Base-by-base conservation (phyloP, 1,284 basidiomycete genomes). In the Bjerkandera adusta region DNA sequence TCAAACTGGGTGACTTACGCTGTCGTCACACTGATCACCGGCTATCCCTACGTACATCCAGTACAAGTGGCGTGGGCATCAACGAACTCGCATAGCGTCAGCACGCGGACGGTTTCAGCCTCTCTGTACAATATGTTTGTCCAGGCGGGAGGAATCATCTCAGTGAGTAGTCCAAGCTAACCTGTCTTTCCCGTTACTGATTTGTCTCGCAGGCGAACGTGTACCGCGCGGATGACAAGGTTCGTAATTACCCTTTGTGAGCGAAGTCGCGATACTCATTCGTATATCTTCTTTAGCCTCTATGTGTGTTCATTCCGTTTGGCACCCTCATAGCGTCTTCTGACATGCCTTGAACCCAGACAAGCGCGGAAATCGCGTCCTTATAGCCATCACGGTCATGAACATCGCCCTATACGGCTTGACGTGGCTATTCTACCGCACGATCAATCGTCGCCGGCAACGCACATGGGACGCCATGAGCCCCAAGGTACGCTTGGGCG, bases 71-170 rank as follows among this genome's bases (percentile, higher is more conserved):
- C 76, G 0, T 83, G 81, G 81, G 70, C 73, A 1, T 83, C 79
- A 5, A 69, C 79, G 37, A 83, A 83, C 58, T 82, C 81, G 3
- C 70, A 71, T 54, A 74, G 76, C 45, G 81, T 83, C 1, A 66
- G 75, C 32, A 79, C 73, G 57, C 72, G 79, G 35, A 81, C 80
- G 3, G 65, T 82, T 4, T 80, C 77, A 15, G 79, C 79, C 8
- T 69, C 66, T 1, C 61, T 81, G 35, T 83, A 83, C 58, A 83
- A 82, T 49, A 82, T 85, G 73, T 81, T 76, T 56, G 78, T 82
- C 7, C 79, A 82, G 57, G 72, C 73, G 0, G 74, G 76, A 3
- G 70, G 66, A 8, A 73, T 81, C 33, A 61, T 76, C 30, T 71
- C 73, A 50, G 76, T 79, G 50, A 50, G 72, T 68, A 24, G 15